Evolutionary conservation across 1,284 basidiomycete species (phyloP).

Genomic region (Amylostereum chailletii): DNA sequence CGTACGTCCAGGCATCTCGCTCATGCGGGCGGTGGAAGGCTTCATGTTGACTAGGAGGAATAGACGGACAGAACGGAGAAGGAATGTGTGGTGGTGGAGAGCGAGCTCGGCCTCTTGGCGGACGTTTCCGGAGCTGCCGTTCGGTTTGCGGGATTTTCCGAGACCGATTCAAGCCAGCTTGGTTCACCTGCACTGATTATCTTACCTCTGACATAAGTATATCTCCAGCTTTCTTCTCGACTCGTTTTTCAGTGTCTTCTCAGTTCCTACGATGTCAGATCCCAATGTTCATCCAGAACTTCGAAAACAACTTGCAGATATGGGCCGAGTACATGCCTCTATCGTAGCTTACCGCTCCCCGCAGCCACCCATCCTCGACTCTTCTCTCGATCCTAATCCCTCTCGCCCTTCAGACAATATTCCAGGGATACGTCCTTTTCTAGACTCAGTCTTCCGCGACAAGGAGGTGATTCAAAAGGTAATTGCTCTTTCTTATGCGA

Average conservation of each 20-base stretch:
- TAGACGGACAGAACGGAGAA: conserved; percentile 3
- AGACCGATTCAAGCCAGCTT: neutral
- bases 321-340: conserved; percentile 29
- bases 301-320: conserved; percentile 7
- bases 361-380: conserved; percentile 48
- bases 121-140: neutral
- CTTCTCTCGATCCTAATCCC: conserved; percentile 32
- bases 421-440: conserved; percentile 44
- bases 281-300: conserved; percentile 9
- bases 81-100: conserved; percentile 2
- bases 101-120: neutral
- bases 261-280: neutral
- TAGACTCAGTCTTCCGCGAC: conserved; percentile 33
- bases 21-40: conserved; percentile 48
- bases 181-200: neutral
- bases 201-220: neutral
- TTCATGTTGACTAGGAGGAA: conserved; percentile 42
- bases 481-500: conserved; percentile 5
- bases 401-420: conserved; percentile 34
- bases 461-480: conserved; percentile 51
- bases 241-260: neutral
- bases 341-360: conserved; percentile 35
- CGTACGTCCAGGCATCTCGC: conserved; percentile 77
- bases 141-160: neutral
- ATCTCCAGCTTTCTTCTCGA: neutral